These are phyloP conservation scores for Catharanthus roseus DNA, from an alignment of 257 asterid species.

Conservation along the genomic window DNA sequence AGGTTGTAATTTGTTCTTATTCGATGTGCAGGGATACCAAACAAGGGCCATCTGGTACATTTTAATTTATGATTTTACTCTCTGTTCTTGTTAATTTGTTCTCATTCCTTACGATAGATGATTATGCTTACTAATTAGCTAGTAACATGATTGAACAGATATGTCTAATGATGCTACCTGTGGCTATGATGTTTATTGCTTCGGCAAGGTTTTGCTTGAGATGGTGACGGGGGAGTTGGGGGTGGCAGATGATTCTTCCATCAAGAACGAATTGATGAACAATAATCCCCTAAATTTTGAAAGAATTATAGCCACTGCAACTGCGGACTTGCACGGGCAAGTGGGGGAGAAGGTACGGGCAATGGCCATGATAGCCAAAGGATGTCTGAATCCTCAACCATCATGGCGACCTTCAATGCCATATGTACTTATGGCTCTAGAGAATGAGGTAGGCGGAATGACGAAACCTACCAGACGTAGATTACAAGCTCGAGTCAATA, in stretches of 20 bases:
- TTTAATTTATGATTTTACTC: background rate
- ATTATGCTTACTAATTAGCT: background rate
- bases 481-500: no score
- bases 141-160: conserved; percentile 10
- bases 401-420: conserved; percentile 13
- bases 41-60: conserved; percentile 60
- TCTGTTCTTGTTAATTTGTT: background rate
- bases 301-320: conserved; percentile 13
- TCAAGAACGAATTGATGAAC: conserved; percentile 15
- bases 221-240: conserved; percentile 23
- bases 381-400: conserved; percentile 20
- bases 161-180: background rate
- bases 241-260: conserved; percentile 3
- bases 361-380: conserved; percentile 19
- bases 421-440: conserved; percentile 18
- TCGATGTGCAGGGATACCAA: conserved; percentile 56
- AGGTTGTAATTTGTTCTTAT: conserved; percentile 19
- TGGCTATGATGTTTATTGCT: conserved; percentile 23
- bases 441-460: background rate
- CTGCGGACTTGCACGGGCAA: conserved; percentile 9
- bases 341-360: conserved; percentile 12
- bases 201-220: conserved; percentile 22
- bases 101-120: background rate
- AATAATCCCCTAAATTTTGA: conserved; percentile 2
- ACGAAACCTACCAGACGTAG: no score